These are phyloP conservation scores for Coniochaeta sp. DNA, from an alignment of 2,329 filamentous ascomycete genomes.

Conservation along the genomic window DNA sequence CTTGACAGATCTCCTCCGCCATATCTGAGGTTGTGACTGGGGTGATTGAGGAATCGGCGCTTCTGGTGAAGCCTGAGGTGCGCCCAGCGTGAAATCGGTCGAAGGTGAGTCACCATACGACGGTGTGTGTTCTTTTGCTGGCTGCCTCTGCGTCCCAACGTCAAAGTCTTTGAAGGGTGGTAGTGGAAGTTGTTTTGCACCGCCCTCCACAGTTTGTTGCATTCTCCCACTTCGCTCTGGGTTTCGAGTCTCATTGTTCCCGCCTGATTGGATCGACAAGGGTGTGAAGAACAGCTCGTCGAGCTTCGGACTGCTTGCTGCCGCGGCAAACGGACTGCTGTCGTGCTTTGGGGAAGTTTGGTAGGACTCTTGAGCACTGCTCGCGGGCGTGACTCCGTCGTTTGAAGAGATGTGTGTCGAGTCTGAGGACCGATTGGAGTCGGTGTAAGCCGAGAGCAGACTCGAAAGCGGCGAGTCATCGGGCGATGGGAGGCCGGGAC, in stretches of 20 bases:
- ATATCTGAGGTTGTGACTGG: conserved; percentile 23
- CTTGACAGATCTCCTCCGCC: conserved; percentile 44
- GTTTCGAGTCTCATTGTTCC: not conserved
- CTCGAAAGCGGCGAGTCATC: conserved; percentile 41
- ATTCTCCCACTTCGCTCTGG: not conserved
- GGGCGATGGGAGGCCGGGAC: conserved; percentile 24
- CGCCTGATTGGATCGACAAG: not conserved
- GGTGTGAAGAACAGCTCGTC: conserved; percentile 2
- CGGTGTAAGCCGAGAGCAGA: conserved; percentile 46
- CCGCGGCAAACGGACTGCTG: conserved; percentile 3
- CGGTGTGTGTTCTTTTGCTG: not conserved
- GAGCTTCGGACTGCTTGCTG: conserved; percentile 14
- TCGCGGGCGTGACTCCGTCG: conserved; percentile 12
- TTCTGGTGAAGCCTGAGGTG: conserved; percentile 6
- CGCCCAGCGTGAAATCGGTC: not conserved
- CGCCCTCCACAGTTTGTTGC: not conserved
- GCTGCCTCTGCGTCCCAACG: not conserved
- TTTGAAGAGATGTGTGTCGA: conserved; percentile 31
- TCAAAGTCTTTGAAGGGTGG: not conserved
- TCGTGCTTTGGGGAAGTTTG: conserved; percentile 19
- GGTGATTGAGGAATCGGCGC: conserved; percentile 3
- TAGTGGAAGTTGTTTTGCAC: not conserved
- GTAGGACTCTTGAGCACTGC: conserved; percentile 25
- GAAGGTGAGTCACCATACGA: not conserved
- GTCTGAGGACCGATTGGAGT: conserved; percentile 33